A percentile compares a stretch with the other conserved stretches of the same genome.
Conservation (phyloP, 2,329 filamentous ascomycete genomes). For the Chaetomium sp. region DNA sequence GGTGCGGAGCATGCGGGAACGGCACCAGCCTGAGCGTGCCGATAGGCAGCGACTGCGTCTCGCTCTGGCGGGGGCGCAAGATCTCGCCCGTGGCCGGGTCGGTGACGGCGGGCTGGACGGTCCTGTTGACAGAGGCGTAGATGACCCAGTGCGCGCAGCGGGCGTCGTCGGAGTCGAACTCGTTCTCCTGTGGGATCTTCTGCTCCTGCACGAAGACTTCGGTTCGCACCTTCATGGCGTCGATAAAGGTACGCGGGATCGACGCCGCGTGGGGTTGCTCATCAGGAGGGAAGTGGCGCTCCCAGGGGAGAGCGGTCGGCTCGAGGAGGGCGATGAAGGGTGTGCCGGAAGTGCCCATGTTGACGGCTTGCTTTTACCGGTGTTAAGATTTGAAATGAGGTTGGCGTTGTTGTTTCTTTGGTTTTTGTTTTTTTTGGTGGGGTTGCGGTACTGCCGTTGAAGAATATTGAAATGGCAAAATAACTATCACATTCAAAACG, state of each 20-base stretch:
- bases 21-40: constrained; percentile 77
- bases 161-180: constrained; percentile 74
- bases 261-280: constrained; percentile 34
- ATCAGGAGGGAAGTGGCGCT: constrained; percentile 33
- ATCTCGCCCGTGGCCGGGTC: constrained; percentile 38
- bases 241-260: constrained; percentile 51
- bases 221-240: constrained; percentile 57
- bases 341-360: constrained; percentile 25
- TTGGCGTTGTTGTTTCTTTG: too few relatives aligned
- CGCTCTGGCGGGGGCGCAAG: constrained; percentile 37
- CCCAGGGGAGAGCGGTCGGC: constrained; percentile 46
- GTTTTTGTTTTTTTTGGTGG: too few relatives aligned
- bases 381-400: too few relatives aligned
- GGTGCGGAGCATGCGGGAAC: constrained; percentile 66
- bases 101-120: constrained; percentile 34
- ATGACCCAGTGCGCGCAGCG: constrained; percentile 71
- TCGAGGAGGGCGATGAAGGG: constrained; percentile 44
- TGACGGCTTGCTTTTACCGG: background rate
- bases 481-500: too few relatives aligned
- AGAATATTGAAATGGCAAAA: too few relatives aligned
- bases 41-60: constrained; percentile 48
- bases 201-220: constrained; percentile 58
- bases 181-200: constrained; percentile 53
- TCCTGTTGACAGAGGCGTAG: constrained; percentile 60
- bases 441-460: too few relatives aligned